Evolutionary conservation across 1,284 basidiomycete genomes (phyloP).

Genomic region (Irpex sp.): DNA sequence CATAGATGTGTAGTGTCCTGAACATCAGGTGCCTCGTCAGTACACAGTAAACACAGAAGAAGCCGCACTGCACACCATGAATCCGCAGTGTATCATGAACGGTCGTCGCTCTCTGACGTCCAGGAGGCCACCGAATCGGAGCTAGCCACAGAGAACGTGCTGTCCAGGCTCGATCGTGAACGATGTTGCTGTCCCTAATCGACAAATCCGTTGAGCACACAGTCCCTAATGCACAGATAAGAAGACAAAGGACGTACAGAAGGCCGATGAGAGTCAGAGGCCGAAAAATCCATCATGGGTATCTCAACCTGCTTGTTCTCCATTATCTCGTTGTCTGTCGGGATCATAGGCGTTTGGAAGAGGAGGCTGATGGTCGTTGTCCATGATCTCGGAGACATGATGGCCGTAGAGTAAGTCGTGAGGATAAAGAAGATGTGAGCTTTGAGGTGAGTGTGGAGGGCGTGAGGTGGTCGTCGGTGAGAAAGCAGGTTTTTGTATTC

Average conservation of each 20-base stretch:
- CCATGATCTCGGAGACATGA: constrained; percentile 1
- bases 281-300: neutral
- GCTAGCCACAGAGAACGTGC: neutral
- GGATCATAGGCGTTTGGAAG: constrained; percentile 5
- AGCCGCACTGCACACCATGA: neutral
- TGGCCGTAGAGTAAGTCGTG: neutral
- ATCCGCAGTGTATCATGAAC: neutral
- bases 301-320: neutral
- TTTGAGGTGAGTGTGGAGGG: neutral
- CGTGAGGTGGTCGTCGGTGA: neutral
- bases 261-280: neutral
- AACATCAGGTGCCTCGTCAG: neutral
- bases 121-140: neutral
- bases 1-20: neutral
- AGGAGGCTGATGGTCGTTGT: constrained; percentile 1
- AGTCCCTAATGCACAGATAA: neutral
- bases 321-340: neutral
- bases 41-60: neutral
- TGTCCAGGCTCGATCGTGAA: neutral
- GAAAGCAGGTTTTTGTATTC: neutral
- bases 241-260: constrained; percentile 3
- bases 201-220: neutral
- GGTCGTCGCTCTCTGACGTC: neutral
- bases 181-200: neutral
- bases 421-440: neutral